Base-by-base conservation (phyloP, 306 rosid species). In the Dryas octopetala region DNA sequence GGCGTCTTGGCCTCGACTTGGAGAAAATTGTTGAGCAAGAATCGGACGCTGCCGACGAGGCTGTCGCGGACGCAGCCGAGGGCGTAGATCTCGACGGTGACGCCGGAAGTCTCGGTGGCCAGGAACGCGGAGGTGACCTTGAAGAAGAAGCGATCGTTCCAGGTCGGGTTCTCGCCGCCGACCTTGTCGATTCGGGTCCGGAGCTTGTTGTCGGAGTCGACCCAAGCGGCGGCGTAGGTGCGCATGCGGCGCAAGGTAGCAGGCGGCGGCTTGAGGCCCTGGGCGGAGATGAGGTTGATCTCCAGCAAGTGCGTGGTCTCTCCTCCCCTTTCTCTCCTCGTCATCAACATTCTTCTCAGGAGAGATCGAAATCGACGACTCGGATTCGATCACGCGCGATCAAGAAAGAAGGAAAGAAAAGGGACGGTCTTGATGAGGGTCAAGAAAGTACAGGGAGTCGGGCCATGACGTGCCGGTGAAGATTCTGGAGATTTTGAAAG, bases 81-180 rank as follows among this genome's bases (percentile, higher is more conserved):
- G 82, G 93, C 86, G 84, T 86, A 91, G 74, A 95, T 95, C 17
- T 88, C 83, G 40, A 91, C 81, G 70, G 84, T 75, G 67, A 95
- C 78, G 9, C 81, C 91, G 68, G 98, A 84, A 11, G 97, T 95
- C 6, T 88, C 96, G 70, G 88, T 67, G 75, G 92, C 68, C 68
- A 95, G 91, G 71, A 88, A 95, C 73, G 85, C 84, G 23, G 88
- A 84, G 50, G 92, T 60, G 62, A 95, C 91, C 7, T 85, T 86
- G 86, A 91, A 95, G 89, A 91, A 95, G 75, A 95, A 90, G 41
- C 83, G 90, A 80, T 95, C 97, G 83, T 95, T 90, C 98, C 98
- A 91, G 43, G 91, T 91, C 10, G 98, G 97, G 48, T 95, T 89
- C 9, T 78, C 88, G 40, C 79, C 89, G 23, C 97, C 97, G 73